Percentiles rank a stretch among this genome's conserved stretches.
Conservation (phyloP, 139 green algal genomes). For the Zygnema circumcarinatum region DNA sequence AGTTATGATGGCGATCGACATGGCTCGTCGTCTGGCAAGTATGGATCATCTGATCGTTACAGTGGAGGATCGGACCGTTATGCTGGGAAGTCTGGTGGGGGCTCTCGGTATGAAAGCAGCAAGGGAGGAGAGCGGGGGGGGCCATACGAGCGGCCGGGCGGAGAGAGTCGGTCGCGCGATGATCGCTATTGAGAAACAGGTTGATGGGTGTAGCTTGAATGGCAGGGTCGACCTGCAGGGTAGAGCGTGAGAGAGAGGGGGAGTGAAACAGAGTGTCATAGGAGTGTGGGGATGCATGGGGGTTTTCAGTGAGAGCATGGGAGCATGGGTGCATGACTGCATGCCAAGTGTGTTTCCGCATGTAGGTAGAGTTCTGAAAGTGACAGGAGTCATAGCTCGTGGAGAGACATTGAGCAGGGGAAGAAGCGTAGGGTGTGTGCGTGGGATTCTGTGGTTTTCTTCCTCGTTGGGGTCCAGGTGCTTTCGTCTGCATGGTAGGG, state of each 20-base stretch:
- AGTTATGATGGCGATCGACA: conserved; percentile 27
- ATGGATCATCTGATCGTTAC: conserved; percentile 19
- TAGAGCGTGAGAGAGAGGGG: neutral
- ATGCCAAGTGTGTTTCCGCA: too few relatives aligned
- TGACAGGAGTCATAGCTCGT: too few relatives aligned
- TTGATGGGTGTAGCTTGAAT: neutral
- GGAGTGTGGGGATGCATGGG: conserved; percentile 16
- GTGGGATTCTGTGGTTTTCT: too few relatives aligned
- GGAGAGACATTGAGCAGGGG: too few relatives aligned
- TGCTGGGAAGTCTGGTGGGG: conserved; percentile 6
- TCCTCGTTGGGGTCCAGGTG: too few relatives aligned
- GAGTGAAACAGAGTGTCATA: conserved; percentile 1
- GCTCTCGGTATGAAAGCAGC: conserved; percentile 3
- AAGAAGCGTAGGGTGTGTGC: too few relatives aligned
- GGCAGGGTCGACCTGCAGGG: neutral
- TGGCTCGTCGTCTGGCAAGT: neutral
- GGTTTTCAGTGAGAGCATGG: conserved; percentile 19
- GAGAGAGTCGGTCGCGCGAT: neutral
- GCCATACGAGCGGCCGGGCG: conserved; percentile 30
- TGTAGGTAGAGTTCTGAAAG: too few relatives aligned
- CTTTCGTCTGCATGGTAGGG: too few relatives aligned
- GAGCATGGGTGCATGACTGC: too few relatives aligned
- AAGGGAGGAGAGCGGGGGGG: conserved; percentile 7
- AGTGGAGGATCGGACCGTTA: conserved; percentile 10
- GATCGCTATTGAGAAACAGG: conserved; percentile 23